These are phyloP conservation scores for Hysterium pulicare DNA, from an alignment of 2,329 filamentous ascomycete genomes.

Conservation along the genomic window DNA sequence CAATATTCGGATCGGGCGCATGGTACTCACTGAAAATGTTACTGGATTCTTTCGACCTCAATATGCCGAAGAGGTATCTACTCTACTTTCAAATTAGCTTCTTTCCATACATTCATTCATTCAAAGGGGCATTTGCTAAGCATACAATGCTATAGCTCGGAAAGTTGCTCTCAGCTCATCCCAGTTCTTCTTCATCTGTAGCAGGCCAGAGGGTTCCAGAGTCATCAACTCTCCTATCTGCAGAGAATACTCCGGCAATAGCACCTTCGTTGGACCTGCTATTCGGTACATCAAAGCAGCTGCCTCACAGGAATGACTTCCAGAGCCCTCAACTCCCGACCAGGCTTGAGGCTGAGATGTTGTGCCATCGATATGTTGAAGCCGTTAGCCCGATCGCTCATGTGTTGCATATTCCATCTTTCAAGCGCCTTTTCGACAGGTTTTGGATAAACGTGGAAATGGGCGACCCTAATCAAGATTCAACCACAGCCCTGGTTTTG, in stretches of 20 bases:
- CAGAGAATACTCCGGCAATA: conserved; percentile 37
- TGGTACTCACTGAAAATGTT: conserved; percentile 40
- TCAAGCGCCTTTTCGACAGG: conserved; percentile 35
- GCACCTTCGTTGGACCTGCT: conserved; percentile 34
- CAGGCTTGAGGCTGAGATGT: conserved; percentile 32
- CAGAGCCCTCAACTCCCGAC: conserved; percentile 31
- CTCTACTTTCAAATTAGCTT: conserved; percentile 2
- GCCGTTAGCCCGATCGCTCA: conserved; percentile 38
- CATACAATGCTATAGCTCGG: conserved; percentile 26
- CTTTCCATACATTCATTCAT: not conserved
- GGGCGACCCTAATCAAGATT: conserved; percentile 34
- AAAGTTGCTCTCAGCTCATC: conserved; percentile 36
- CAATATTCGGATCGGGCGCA: conserved; percentile 36
- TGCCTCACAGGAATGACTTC: conserved; percentile 26
- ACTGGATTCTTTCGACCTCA: conserved; percentile 38
- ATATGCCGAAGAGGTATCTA: conserved; percentile 38
- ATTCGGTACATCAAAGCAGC: conserved; percentile 27
- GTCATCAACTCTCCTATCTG: conserved; percentile 32
- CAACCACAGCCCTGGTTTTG: conserved; percentile 34
- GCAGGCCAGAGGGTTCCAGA: conserved; percentile 35
- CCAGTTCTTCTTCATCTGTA: conserved; percentile 26
- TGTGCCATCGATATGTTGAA: conserved; percentile 33
- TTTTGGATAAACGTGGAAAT: conserved; percentile 37
- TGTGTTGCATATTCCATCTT: conserved; percentile 35
- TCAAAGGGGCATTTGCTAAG: not conserved